phyloP scores from a whole-genome alignment of 208 protist genomes.

The Crithidia acanthocephali region DNA sequence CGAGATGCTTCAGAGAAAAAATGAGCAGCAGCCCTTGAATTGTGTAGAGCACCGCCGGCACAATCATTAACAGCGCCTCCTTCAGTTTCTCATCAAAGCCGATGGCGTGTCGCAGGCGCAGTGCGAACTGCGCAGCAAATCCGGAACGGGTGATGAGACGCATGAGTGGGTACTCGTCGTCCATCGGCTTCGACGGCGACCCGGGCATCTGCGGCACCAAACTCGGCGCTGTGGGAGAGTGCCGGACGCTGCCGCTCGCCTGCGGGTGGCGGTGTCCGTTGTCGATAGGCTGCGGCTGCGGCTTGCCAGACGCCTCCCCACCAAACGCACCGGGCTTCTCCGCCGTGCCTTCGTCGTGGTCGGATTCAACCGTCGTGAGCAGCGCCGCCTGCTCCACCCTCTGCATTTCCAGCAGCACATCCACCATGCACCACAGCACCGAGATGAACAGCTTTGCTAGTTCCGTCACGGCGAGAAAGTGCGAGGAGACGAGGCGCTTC shows the following conservation, averaged over 20 bases:
- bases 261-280: too few relatives aligned
- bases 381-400: neutral
- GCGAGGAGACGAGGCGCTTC: neutral
- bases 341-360: too few relatives aligned
- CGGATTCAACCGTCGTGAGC: too few relatives aligned
- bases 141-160: neutral
- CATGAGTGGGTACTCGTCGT: too few relatives aligned
- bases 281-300: too few relatives aligned
- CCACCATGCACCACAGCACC: constrained; percentile 16
- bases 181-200: too few relatives aligned
- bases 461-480: constrained; percentile 21
- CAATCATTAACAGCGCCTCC: constrained; percentile 44
- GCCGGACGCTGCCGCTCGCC: too few relatives aligned
- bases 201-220: too few relatives aligned
- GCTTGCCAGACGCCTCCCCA: too few relatives aligned
- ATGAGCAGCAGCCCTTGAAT: constrained; percentile 62
- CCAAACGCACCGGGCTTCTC: too few relatives aligned
- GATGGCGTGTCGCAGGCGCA: constrained; percentile 28
- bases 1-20: constrained; percentile 47
- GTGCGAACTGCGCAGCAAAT: neutral
- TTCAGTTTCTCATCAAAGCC: constrained; percentile 27
- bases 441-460: constrained; percentile 5
- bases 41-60: constrained; percentile 63
- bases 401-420: constrained; percentile 22
- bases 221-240: too few relatives aligned